Conservation (phyloP, 2,329 filamentous ascomycete genomes). For the Epichloe uncinata region DNA sequence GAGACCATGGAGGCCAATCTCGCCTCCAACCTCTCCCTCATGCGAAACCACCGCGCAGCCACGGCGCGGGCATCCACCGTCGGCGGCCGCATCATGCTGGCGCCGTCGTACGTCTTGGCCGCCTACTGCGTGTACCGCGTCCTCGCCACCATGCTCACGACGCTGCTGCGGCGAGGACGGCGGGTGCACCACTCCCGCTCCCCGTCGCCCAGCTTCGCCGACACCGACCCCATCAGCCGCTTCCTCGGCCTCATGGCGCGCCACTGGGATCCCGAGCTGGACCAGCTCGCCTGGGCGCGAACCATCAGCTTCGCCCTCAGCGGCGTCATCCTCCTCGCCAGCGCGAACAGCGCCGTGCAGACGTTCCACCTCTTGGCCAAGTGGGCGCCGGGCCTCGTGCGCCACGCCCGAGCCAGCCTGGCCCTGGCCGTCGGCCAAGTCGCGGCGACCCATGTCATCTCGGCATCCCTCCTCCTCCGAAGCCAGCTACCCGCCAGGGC, state of each 20-base stretch:
- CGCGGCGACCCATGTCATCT: conserved; percentile 74
- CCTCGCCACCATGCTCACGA: conserved; percentile 54
- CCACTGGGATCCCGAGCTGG: conserved; percentile 72
- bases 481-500: conserved; percentile 69
- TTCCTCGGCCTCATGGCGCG: conserved; percentile 67
- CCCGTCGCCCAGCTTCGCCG: conserved; percentile 40
- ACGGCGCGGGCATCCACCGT: conserved; percentile 55
- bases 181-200: conserved; percentile 12
- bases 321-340: conserved; percentile 69
- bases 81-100: conserved; percentile 48
- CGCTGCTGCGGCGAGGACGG: conserved; percentile 41
- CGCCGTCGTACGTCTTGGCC: conserved; percentile 56
- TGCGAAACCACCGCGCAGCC: conserved; percentile 49
- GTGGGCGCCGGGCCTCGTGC: conserved; percentile 56
- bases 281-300: conserved; percentile 71
- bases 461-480: conserved; percentile 60
- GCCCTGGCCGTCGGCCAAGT: conserved; percentile 71
- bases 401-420: conserved; percentile 63
- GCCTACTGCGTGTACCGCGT: conserved; percentile 80
- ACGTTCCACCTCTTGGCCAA: conserved; percentile 72
- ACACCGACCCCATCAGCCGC: conserved; percentile 72
- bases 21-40: conserved; percentile 46
- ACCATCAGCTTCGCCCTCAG: conserved; percentile 76
- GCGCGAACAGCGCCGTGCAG: conserved; percentile 72
- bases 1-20: conserved; percentile 68